Evolutionary conservation across 768 basidiomycete genomes (phyloP).

Genomic region (Rhizopogon vinicolor): DNA sequence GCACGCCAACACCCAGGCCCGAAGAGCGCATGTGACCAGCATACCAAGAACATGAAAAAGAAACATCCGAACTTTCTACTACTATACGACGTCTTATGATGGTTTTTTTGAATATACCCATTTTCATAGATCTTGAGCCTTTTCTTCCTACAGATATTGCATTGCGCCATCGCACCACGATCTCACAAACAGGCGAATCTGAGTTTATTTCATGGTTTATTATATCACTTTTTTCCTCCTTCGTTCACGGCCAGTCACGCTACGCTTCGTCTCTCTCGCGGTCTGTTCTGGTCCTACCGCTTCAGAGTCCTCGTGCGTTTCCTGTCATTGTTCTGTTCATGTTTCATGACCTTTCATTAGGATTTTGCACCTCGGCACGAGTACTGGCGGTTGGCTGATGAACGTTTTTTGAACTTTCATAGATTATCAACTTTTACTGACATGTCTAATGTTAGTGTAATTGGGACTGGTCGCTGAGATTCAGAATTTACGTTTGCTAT

Average conservation of each 20-base stretch:
- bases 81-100: conserved; percentile 29
- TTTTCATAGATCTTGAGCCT: conserved; percentile 26
- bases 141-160: conserved; percentile 26
- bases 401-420: conserved; percentile 10
- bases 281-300: conserved; percentile 11
- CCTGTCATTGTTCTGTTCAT: conserved; percentile 14
- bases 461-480: conserved; percentile 1
- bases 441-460: conserved; percentile 27
- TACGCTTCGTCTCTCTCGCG: conserved; percentile 17
- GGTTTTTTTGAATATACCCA: conserved; percentile 29
- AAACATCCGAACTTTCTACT: conserved; percentile 13
- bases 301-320: conserved; percentile 16
- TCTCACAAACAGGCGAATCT: conserved; percentile 20
- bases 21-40: conserved; percentile 27
- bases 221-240: conserved; percentile 24
- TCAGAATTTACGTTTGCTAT: not conserved
- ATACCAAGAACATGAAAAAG: conserved; percentile 8
- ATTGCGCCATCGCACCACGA: conserved; percentile 21
- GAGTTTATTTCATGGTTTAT: conserved; percentile 30
- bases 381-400: conserved; percentile 12
- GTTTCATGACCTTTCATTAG: conserved; percentile 4
- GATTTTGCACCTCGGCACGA: conserved; percentile 13
- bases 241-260: conserved; percentile 19
- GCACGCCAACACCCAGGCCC: conserved; percentile 39
- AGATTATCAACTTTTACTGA: conserved; percentile 16